Percentiles rank a stretch among this genome's conserved stretches.
These are phyloP conservation scores for Saccharomyces kudriavzevii DNA, from an alignment of 805 yeast species.

Conservation along the genomic window DNA sequence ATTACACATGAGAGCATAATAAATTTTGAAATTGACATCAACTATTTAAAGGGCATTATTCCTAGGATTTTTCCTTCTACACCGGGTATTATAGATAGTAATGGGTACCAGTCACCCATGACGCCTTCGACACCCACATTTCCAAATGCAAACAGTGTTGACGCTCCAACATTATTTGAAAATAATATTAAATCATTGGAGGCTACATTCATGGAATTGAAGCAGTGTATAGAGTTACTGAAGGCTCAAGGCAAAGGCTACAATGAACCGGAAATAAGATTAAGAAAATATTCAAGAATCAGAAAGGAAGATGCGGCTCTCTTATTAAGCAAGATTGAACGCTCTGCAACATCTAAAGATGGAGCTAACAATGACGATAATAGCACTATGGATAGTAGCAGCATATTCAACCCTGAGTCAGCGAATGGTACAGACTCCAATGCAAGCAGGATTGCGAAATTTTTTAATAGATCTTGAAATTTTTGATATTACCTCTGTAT, in stretches of 20 bases:
- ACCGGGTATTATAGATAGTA: slow-evolving; percentile 8
- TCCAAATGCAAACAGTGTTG: slow-evolving; percentile 5
- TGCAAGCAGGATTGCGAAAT: slow-evolving; percentile 21
- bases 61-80: slow-evolving; percentile 29
- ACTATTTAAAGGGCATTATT: slow-evolving; percentile 56
- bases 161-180: slow-evolving; percentile 21
- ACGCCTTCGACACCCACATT: slow-evolving; percentile 20
- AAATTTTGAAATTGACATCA: slow-evolving; percentile 73
- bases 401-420: background rate
- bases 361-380: slow-evolving; percentile 1
- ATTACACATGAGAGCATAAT: slow-evolving; percentile 54
- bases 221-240: slow-evolving; percentile 71
- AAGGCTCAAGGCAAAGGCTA: slow-evolving; percentile 57
- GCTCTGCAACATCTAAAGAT: background rate
- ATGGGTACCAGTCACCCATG: slow-evolving; percentile 18
- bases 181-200: slow-evolving; percentile 45
- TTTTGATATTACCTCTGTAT: background rate
- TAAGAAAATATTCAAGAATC: slow-evolving; percentile 65
- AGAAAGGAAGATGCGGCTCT: slow-evolving; percentile 61
- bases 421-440: slow-evolving; percentile 7
- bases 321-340: slow-evolving; percentile 43
- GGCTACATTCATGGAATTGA: slow-evolving; percentile 67
- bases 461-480: slow-evolving; percentile 19
- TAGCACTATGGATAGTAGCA: background rate
- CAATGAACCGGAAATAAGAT: slow-evolving; percentile 44